Percentiles rank a stretch among this genome's conserved stretches.
Conservation (phyloP, 176 grass and related monocot genomes). For the Tillandsia leiboldiana region DNA sequence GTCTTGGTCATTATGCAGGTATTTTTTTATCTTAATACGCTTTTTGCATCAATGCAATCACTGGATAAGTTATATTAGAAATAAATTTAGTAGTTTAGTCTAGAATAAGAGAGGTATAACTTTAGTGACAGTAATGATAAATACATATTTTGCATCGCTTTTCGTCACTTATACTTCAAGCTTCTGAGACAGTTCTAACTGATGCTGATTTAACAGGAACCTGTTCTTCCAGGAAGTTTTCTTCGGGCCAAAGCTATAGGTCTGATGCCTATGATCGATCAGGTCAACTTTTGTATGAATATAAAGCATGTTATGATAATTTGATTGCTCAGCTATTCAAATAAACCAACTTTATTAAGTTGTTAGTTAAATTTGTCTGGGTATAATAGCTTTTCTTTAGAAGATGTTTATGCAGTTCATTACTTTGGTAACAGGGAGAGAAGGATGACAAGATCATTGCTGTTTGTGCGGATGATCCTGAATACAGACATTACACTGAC, state of each 20-base stretch:
- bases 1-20: slow-evolving; percentile 99
- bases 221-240: slow-evolving; percentile 86
- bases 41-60: background rate
- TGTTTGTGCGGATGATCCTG: slow-evolving; percentile 95
- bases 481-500: slow-evolving; percentile 86
- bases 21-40: slow-evolving; percentile 2
- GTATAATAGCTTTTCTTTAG: background rate
- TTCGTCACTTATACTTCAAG: background rate
- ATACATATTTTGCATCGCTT: too few relatives aligned
- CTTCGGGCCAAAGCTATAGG: slow-evolving; percentile 89
- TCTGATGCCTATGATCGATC: slow-evolving; percentile 99
- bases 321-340: slow-evolving; percentile 10
- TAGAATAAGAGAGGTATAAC: background rate
- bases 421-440: slow-evolving; percentile 50
- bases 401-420: slow-evolving; percentile 9
- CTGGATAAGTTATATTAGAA: background rate
- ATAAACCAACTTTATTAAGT: background rate
- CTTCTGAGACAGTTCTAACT: background rate
- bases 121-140: too few relatives aligned
- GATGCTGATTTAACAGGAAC: slow-evolving; percentile 42
- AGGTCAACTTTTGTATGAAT: slow-evolving; percentile 24
- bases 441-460: slow-evolving; percentile 99
- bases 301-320: background rate
- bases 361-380: background rate
- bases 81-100: background rate